Percentiles rank a stretch among this genome's conserved stretches.
phyloP scores from a whole-genome alignment of 2,329 filamentous ascomycete species.

The Xylariaceae sp. region DNA sequence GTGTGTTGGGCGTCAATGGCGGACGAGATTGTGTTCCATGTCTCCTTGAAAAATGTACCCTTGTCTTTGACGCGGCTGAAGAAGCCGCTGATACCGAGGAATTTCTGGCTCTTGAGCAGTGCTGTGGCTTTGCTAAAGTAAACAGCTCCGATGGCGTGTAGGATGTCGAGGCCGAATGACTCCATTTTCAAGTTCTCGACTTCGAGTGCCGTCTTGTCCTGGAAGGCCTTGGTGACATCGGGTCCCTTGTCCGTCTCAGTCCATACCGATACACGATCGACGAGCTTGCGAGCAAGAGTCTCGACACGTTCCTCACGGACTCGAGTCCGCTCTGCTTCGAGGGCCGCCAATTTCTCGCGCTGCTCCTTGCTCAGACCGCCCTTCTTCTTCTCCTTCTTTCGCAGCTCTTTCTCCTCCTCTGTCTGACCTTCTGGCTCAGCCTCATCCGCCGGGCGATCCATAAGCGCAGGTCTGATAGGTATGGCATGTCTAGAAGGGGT shows the following conservation, averaged over 20 bases:
- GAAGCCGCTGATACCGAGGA: conserved; percentile 93
- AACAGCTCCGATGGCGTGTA: conserved; percentile 89
- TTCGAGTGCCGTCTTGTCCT: conserved; percentile 90
- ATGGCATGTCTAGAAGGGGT: conserved; percentile 48
- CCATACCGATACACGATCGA: conserved; percentile 90
- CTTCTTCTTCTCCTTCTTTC: conserved; percentile 81
- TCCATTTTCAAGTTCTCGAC: conserved; percentile 99
- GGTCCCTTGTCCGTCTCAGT: conserved; percentile 89
- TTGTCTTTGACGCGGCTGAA: conserved; percentile 94
- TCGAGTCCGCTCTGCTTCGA: conserved; percentile 78
- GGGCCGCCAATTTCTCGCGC: conserved; percentile 82
- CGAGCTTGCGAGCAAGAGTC: conserved; percentile 76
- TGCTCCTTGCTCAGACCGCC: conserved; percentile 84
- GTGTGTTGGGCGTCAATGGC: conserved; percentile 97
- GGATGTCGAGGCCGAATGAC: conserved; percentile 91
- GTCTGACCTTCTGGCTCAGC: conserved; percentile 64
- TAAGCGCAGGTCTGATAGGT: conserved; percentile 78
- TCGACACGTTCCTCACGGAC: conserved; percentile 88
- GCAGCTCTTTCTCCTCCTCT: conserved; percentile 70
- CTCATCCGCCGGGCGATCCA: conserved; percentile 78
- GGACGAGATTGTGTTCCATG: conserved; percentile 94
- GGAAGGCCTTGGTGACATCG: conserved; percentile 84
- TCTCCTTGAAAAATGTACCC: conserved; percentile 94
- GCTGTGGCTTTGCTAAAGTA: conserved; percentile 85
- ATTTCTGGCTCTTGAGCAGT: conserved; percentile 92